Evolutionary conservation across 1,284 basidiomycete species (phyloP).

Genomic region (Apiotrichum domesticum): DNA sequence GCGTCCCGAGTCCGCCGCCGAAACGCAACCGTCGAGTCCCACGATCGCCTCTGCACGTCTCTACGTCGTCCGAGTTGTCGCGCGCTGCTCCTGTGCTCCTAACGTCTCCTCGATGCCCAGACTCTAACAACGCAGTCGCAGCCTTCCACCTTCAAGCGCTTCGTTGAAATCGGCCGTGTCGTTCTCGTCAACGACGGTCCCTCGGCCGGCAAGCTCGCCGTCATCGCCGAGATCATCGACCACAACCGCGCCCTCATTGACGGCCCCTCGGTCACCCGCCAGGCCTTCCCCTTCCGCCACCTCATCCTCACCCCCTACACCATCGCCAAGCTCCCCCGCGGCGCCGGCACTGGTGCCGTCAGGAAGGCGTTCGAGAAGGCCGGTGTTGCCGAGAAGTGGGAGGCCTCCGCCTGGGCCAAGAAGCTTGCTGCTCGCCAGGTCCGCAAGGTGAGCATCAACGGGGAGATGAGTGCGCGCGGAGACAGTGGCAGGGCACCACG

Average conservation of each 20-base stretch:
- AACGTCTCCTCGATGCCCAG: too few relatives aligned
- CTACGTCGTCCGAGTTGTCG: not conserved
- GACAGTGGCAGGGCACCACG: too few relatives aligned
- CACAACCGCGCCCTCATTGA: conserved; percentile 98
- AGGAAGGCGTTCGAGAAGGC: conserved; percentile 77
- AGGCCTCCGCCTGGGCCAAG: conserved; percentile 76
- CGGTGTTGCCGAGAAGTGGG: conserved; percentile 59
- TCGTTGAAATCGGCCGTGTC: conserved; percentile 98
- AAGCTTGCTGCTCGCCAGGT: conserved; percentile 72
- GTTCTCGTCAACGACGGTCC: conserved; percentile 91
- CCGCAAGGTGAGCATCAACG: conserved; percentile 53
- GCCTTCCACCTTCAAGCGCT: conserved; percentile 87
- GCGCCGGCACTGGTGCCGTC: conserved; percentile 71
- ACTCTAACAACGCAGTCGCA: conserved; percentile 20
- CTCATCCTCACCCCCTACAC: conserved; percentile 84
- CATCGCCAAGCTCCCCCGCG: conserved; percentile 81
- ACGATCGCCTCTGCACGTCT: not conserved
- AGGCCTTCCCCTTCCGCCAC: conserved; percentile 86
- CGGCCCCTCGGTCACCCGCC: conserved; percentile 88
- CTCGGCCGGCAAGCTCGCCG: conserved; percentile 80
- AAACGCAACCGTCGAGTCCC: not conserved
- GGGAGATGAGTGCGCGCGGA: not conserved
- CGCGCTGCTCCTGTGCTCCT: not conserved
- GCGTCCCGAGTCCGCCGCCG: too few relatives aligned
- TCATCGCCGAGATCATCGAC: conserved; percentile 96